Percentiles rank a stretch among this genome's conserved stretches.
Conservation (phyloP, 1,139 yeast species). For the Kodamaea suecica region DNA sequence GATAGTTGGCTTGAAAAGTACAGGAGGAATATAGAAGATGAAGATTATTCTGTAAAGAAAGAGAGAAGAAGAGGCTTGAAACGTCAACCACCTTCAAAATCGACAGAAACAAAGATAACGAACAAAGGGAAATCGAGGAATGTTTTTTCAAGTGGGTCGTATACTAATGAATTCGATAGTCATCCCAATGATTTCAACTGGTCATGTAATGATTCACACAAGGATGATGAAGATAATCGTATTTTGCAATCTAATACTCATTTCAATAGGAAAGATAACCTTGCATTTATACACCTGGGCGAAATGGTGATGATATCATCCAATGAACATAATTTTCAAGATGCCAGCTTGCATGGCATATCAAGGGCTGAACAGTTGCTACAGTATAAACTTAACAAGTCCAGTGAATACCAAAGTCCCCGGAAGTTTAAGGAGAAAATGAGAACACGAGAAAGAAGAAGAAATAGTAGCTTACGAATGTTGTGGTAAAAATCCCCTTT, state of each 20-base stretch:
- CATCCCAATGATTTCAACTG: too few species aligned
- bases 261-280: too few species aligned
- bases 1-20: constrained; percentile 3
- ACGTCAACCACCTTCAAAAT: too few species aligned
- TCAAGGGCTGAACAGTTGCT: neutral
- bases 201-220: neutral
- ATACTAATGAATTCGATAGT: too few species aligned
- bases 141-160: too few species aligned
- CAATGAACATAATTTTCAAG: neutral
- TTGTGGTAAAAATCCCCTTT: too few species aligned
- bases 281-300: too few species aligned
- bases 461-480: too few species aligned
- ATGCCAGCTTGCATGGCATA: neutral
- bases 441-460: neutral
- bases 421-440: constrained; percentile 1
- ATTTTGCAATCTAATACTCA: too few species aligned
- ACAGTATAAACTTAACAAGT: neutral
- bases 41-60: too few species aligned
- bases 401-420: neutral
- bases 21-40: neutral
- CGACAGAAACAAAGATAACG: neutral
- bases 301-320: too few species aligned
- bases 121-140: neutral
- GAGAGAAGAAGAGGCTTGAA: too few species aligned
- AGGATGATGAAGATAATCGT: neutral